A percentile compares a stretch with the other conserved stretches of the same genome.
These are phyloP conservation scores for Orbilia brochopaga DNA, from an alignment of 2,329 filamentous ascomycete species.

Conservation along the genomic window DNA sequence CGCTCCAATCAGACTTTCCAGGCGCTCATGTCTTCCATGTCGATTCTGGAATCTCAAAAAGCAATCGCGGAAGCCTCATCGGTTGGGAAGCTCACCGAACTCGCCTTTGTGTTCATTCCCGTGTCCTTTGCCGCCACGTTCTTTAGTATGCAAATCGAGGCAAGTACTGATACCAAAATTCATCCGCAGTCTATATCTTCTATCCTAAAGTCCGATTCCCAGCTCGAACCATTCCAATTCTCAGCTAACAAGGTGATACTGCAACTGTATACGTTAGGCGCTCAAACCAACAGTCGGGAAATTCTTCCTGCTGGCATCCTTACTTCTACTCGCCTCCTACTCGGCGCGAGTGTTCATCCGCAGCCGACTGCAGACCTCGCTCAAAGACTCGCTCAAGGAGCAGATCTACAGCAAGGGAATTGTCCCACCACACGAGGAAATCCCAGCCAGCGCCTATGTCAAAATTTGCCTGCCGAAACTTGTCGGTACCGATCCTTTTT, in stretches of 20 bases:
- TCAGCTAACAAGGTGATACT: neutral
- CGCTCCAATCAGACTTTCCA: conserved; percentile 16
- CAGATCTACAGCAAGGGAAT: too few relatives aligned
- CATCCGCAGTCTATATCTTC: too few relatives aligned
- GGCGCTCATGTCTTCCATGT: conserved; percentile 58
- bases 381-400: too few relatives aligned
- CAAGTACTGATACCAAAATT: conserved; percentile 1
- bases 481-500: too few relatives aligned
- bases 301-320: too few relatives aligned
- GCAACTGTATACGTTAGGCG: neutral
- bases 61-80: conserved; percentile 57
- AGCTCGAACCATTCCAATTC: too few relatives aligned
- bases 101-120: conserved; percentile 62
- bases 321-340: too few relatives aligned
- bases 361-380: too few relatives aligned
- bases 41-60: conserved; percentile 56
- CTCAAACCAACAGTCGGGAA: neutral
- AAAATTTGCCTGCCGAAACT: neutral
- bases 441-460: too few relatives aligned
- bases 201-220: too few relatives aligned
- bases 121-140: conserved; percentile 59
- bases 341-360: too few relatives aligned
- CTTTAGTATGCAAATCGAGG: conserved; percentile 60
- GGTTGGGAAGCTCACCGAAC: conserved; percentile 59
- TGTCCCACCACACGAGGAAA: too few relatives aligned